Base-by-base conservation (phyloP, 768 basidiomycete genomes). In the Russula foetens region DNA sequence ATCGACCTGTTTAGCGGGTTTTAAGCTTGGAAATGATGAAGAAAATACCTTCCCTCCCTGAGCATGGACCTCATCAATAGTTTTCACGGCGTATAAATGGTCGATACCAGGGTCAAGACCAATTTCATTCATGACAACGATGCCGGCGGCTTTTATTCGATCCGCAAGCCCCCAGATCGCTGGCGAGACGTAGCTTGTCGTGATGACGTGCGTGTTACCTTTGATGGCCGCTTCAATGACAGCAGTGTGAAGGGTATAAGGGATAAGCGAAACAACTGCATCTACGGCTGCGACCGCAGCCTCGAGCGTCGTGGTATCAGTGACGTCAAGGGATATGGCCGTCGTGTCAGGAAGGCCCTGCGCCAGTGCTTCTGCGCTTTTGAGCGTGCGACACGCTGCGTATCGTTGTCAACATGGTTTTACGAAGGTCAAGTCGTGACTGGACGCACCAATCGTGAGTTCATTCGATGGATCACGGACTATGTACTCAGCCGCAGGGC, bases 91-190 rank as follows among this genome's bases (percentile, higher is more conserved):
- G 72, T 94, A 95, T 62, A 97, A 74, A 72, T 95, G 92, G 72
- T 95, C 92, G 62, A 96, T 90, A 70, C 94, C 94, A 50, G 94
- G 94, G 73, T 98, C 96, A 45, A 99, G 81, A 53, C 97, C 97
- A 68, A 99, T 91, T 77, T 99, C 97, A 75, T 99, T 99, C 81
- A 98, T 79, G 65, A 98, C 90, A 54, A 93, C 79, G 68, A 98
- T 92, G 6, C 94, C 95, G 1, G 95, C 94, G 58, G 84, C 82
- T 75, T 88, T 88, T 56, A 81, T 90, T 52, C 82, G 85, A 50
- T 79, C 81, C 63, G 98, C 88, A 39, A 98, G 83, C 63, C 82
- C 94, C 59, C 82, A 84, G 85, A 98, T 95, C 8, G 87, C 88
- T 21, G 90, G 90, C 50, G 87, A 92, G 70, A 98, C 85, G 71